Evolutionary conservation across 106 monocot genomes (phyloP), one percentile per base, ranked within the genome.

Genomic region (Allium sativum): DNA sequence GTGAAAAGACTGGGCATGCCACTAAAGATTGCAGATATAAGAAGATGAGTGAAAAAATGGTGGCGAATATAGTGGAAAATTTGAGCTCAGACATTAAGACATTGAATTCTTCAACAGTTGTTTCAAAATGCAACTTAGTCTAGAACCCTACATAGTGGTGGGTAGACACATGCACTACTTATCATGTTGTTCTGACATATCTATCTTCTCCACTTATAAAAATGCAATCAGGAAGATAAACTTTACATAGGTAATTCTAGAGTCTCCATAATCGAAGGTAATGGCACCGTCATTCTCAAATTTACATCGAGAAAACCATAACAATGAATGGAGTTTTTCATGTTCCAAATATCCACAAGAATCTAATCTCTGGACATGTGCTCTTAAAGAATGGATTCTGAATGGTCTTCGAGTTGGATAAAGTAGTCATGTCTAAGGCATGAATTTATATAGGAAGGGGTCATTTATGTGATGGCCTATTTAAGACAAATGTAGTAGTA

Each of bases 151-250:
- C 16, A 4, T 15, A n/a, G 8, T 42, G 42, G 43, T 62, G 44
- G 62, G 41, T 62, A 12, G 62, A 62, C 62, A 62, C 62, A 15
- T 42, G 62, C 8, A 43, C 62, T 46, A 62, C 62, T 45, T 0
- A 43, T 19, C 62, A 62, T 16, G 41, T 40, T 13, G 11, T 14
- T 40, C 1, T 19, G 12, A 40, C 6, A 11, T 42, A 60, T 42
- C 1, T 62, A 15, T 62, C 10, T 62, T 62, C 16, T 44, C 62
- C 18, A 62, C 17, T 45, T 45, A 62, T 15, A 45, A 44, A n/a
- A 44, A 11, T 11, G 3, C 44, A 9, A 45, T 45, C 2, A 12
- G 44, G 62, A 5, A 16, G 62, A 62, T 7, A 15, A 44, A 44
- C 44, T 62, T 8, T 62, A 13, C 45, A 44, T 62, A 43, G 42